Evolutionary conservation across 345 rosid genomes (phyloP), one percentile per base, ranked within the genome.

Genomic region (Eucalyptus shirleyi): DNA sequence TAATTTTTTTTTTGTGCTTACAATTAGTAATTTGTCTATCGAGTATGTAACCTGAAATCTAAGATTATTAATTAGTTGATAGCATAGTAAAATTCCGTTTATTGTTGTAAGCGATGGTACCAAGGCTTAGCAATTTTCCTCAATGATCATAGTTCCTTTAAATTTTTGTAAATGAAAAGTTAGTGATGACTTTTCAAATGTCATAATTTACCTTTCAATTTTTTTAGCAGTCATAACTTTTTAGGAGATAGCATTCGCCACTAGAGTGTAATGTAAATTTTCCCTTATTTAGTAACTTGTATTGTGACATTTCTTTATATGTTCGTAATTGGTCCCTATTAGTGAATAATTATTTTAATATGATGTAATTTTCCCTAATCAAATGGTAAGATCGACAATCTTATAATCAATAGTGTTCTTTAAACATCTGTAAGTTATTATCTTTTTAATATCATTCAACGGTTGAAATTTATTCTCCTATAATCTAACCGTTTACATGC

Each of bases 161-260:
- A 17, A 34, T 32, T 34, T 9, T 8, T 32, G 44, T 69, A 69
- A 69, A 69, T 18, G 81, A 69, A 2, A 34, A 69, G 23, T 69
- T 69, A 34, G 18, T 34, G 6, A 69, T 18, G 13, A 9, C 40
- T 3, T n/a, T 69, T 34, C 81, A 9, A 69, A 69, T 18, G 4
- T 69, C 47, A 1, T 9, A 69, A 34, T 69, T 56, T 56, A 56
- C 30, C 30, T 24, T 56, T 56, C 13, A 23, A 56, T 24, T 56
- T 4, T 56, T 56, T 19, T 3, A 37, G 45, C 0, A 2, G 12
- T 37, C 28, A 12, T 72, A 37, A 11, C 83, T 19, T 37, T 34
- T 34, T 21, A 32, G 19, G 40, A 9, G 2, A 34, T 32, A 69
- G 9, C 6, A 0, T n/a, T 3, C 4, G 11, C 23, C 12, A 10